Conservation (phyloP, 176 grass and related monocot genomes). For the Aegilops bicornis region DNA sequence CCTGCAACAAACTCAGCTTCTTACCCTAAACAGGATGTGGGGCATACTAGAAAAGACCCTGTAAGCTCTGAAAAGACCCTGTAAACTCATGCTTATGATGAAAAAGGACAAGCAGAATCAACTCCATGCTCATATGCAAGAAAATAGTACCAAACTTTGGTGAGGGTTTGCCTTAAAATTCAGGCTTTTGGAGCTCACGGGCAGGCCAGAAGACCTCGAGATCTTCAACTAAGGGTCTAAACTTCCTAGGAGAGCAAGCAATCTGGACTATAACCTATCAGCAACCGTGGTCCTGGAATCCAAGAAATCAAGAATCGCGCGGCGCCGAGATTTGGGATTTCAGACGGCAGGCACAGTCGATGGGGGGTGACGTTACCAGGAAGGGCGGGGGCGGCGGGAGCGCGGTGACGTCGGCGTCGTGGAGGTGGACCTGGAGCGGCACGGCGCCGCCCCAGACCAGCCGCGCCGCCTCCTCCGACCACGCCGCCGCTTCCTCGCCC, state of each 20-base stretch:
- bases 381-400: constrained; percentile 79
- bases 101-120: neutral
- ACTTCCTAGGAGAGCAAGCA: neutral
- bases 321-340: neutral
- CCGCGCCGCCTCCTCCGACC: constrained; percentile 64
- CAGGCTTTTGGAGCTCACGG: neutral
- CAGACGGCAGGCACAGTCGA: neutral
- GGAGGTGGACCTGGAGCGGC: constrained; percentile 94
- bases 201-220: neutral
- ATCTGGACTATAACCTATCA: neutral
- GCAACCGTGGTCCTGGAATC: neutral
- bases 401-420: constrained; percentile 92
- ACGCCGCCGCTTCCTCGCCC: constrained; percentile 38
- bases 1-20: neutral
- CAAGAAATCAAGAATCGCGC: neutral
- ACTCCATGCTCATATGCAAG: neutral
- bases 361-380: constrained; percentile 36
- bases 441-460: constrained; percentile 77
- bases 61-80: neutral
- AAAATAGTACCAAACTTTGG: neutral
- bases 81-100: neutral
- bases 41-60: neutral
- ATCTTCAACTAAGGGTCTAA: neutral
- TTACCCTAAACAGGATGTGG: neutral
- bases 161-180: neutral